A percentile compares a stretch with the other conserved stretches of the same genome.
Conservation (phyloP, 2,329 filamentous ascomycete species). For the Neurospora sp. region DNA sequence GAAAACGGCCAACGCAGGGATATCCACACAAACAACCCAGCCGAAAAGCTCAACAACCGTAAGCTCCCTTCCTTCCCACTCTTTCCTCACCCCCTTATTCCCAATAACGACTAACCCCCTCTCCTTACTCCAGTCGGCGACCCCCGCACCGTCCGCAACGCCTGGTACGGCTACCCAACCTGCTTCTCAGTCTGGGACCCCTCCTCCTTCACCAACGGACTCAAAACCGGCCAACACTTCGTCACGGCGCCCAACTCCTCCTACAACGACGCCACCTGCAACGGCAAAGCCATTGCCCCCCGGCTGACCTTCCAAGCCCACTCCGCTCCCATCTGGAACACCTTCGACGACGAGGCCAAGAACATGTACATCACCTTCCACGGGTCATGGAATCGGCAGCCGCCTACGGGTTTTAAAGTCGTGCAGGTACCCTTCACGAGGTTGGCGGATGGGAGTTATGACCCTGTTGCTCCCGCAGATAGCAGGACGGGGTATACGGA, state of each 20-base stretch:
- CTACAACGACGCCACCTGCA: conserved; percentile 27
- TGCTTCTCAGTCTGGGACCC: conserved; percentile 24
- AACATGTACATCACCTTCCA: conserved; percentile 26
- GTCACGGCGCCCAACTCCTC: conserved; percentile 25
- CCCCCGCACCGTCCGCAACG: conserved; percentile 18
- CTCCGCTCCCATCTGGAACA: conserved; percentile 22
- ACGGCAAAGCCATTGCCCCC: conserved; percentile 26
- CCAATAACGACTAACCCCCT: background rate
- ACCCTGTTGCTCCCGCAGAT: conserved; percentile 21
- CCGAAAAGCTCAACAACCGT: conserved; percentile 56
- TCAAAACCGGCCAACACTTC: conserved; percentile 29
- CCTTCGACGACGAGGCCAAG: conserved; percentile 21
- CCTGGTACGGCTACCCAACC: conserved; percentile 45
- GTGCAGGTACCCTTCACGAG: conserved; percentile 22
- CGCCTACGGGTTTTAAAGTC: conserved; percentile 22
- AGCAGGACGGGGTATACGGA: conserved; percentile 22
- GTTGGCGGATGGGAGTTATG: conserved; percentile 19
- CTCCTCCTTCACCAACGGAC: conserved; percentile 15
- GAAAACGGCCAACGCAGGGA: conserved; percentile 34
- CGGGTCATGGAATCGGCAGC: conserved; percentile 22
- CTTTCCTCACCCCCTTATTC: background rate
- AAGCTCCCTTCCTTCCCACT: background rate
- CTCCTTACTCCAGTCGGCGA: conserved; percentile 17
- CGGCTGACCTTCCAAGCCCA: conserved; percentile 25
- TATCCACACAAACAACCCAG: conserved; percentile 51